phyloP scores from a whole-genome alignment of 2,329 filamentous ascomycete genomes.

The Beauveria sp. region DNA sequence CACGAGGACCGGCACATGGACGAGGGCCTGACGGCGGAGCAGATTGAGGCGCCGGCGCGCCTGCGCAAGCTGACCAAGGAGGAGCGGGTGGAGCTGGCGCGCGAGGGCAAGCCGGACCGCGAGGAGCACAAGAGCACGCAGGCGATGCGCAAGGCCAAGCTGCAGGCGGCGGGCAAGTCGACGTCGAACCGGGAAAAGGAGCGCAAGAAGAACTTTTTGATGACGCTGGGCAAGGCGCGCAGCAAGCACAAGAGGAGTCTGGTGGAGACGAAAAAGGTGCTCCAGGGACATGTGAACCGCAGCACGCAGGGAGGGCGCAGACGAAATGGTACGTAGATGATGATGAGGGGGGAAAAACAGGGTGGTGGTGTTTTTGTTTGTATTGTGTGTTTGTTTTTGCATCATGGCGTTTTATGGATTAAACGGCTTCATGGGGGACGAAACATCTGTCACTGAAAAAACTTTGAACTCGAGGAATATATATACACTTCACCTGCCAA shows the following conservation, averaged over 20 bases:
- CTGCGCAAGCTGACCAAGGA: constrained; percentile 83
- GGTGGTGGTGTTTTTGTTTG: too few species aligned
- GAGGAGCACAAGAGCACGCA: constrained; percentile 79
- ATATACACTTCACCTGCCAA: background rate
- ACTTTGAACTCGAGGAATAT: background rate
- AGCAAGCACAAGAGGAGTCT: constrained; percentile 92
- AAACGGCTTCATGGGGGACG: background rate
- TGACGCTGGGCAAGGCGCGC: constrained; percentile 96
- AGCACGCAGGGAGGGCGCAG: constrained; percentile 77
- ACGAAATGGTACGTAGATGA: constrained; percentile 49
- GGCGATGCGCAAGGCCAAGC: constrained; percentile 78
- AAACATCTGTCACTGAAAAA: too few species aligned
- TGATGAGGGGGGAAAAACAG: background rate
- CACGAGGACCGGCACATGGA: constrained; percentile 61
- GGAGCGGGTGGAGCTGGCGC: constrained; percentile 76
- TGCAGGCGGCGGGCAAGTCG: constrained; percentile 84
- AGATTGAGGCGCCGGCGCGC: constrained; percentile 80
- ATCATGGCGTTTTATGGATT: background rate
- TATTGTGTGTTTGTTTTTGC: background rate
- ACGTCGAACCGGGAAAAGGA: constrained; percentile 97
- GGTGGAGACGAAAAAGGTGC: constrained; percentile 70
- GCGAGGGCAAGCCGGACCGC: constrained; percentile 70
- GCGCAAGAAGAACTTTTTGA: constrained; percentile 95
- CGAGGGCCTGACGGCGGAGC: constrained; percentile 80
- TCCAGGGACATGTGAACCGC: constrained; percentile 75